Conservation (phyloP, 345 rosid genomes). For the Pugionium dolabratum region DNA sequence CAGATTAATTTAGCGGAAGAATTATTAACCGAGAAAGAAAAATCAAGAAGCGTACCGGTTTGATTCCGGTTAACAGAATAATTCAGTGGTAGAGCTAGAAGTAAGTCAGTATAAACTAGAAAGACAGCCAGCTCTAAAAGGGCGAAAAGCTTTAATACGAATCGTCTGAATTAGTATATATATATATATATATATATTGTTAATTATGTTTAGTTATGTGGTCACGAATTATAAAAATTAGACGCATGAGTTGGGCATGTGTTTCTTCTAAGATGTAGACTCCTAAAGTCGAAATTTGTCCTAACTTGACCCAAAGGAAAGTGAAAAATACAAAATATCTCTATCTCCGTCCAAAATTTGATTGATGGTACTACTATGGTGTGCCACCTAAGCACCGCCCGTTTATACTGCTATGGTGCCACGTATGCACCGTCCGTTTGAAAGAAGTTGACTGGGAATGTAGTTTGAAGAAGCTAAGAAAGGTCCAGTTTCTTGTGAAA, state of each 20-base stretch:
- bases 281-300: conserved; percentile 33
- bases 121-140: conserved; percentile 10
- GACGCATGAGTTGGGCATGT: background rate
- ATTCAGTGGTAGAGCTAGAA: background rate
- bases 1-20: background rate
- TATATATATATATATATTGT: background rate
- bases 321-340: conserved; percentile 19
- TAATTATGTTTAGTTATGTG: background rate
- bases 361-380: no score
- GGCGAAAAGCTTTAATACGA: background rate
- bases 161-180: conserved; percentile 16
- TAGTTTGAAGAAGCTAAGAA: conserved; percentile 3
- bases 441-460: conserved; percentile 27
- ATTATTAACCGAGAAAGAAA: conserved; percentile 16
- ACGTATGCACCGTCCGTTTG: conserved; percentile 38
- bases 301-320: conserved; percentile 18
- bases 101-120: background rate
- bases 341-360: conserved; percentile 34
- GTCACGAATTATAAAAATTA: background rate
- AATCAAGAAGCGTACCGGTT: conserved; percentile 9
- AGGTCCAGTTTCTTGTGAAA: conserved; percentile 16
- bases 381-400: no score
- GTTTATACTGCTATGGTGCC: background rate
- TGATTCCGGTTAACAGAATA: conserved; percentile 1
- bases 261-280: conserved; percentile 3